Percentiles rank a stretch among this genome's conserved stretches.
phyloP scores from a whole-genome alignment of 129 eudicot species.

The Arctium lappa region DNA sequence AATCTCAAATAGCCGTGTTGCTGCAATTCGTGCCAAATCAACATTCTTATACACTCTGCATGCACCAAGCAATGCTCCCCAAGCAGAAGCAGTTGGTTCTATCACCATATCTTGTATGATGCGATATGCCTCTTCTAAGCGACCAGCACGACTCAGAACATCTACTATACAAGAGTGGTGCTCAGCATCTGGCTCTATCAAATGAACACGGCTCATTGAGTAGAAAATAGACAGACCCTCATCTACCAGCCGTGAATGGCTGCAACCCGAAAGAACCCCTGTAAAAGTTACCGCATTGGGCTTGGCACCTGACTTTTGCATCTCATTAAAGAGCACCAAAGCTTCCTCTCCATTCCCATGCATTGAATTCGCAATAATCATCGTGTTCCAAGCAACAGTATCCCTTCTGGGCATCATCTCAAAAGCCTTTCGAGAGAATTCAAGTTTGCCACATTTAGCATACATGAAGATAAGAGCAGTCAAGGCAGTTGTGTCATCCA shows the following conservation, averaged over 20 bases:
- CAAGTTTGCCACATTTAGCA: slow-evolving; percentile 74
- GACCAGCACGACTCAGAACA: slow-evolving; percentile 71
- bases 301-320: slow-evolving; percentile 50
- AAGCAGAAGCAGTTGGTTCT: slow-evolving; percentile 69
- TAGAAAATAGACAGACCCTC: slow-evolving; percentile 53
- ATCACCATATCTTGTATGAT: slow-evolving; percentile 63
- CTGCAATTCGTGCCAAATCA: slow-evolving; percentile 67
- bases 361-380: slow-evolving; percentile 68
- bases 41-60: slow-evolving; percentile 77
- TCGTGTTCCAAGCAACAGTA: slow-evolving; percentile 74
- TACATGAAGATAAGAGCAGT: slow-evolving; percentile 75
- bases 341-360: slow-evolving; percentile 73
- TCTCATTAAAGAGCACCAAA: slow-evolving; percentile 36
- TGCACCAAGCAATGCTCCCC: slow-evolving; percentile 87
- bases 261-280: slow-evolving; percentile 76
- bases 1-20: slow-evolving; percentile 63
- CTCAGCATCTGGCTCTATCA: slow-evolving; percentile 65
- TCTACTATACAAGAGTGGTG: slow-evolving; percentile 81
- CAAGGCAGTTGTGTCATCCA: slow-evolving; percentile 46
- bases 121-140: slow-evolving; percentile 56
- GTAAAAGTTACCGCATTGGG: slow-evolving; percentile 75
- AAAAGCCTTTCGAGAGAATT: slow-evolving; percentile 41
- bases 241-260: slow-evolving; percentile 72
- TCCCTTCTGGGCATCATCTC: slow-evolving; percentile 47
- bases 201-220: slow-evolving; percentile 57